Evolutionary conservation across 2,329 filamentous ascomycete genomes (phyloP), one percentile per base, ranked within the genome.

Genomic region (Fusarium robinianum): DNA sequence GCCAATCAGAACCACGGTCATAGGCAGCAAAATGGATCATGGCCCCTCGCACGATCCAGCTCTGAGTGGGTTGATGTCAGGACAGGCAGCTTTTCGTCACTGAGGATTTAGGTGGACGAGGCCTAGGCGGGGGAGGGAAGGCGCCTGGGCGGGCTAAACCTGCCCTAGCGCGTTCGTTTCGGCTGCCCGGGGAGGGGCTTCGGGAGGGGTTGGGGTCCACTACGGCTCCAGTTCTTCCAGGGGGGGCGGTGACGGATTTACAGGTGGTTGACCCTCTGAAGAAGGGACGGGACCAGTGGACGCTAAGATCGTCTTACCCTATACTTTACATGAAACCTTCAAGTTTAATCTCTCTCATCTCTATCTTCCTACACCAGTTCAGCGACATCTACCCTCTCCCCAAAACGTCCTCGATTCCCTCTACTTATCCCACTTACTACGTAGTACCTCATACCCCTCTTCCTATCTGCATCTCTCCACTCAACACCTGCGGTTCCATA

Each of bases 1-100:
- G 54, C 56, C 51, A 60, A 60, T 60, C 56, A 53, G 44, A 46
- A 34, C 18, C 17, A 15, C 36, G 31, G 31, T 39, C 43, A 49
- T 53, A 42, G 48, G 49, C 45, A 44, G 39, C 11, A 18, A 45
- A 23, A 55, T 51, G 46, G 49, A 41, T 47, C 50, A 53, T 24
- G 49, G 22, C 41, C 49, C 41, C 51, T 59, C 34, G 42, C 42
- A 30, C 43, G 42, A 52, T 46, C 27, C 36, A 39, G 46, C 39
- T 27, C 30, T 26, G 32, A 31, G 53, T 49, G 51, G 51, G 53
- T 55, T 57, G 43, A 43, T 46, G 36, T 43, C 30, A 15, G 26
- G 12, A 7, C 27, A 51, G 38, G 44, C 37, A 37, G 27, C 16
- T 39, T 7, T 24, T 29, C 10, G 34, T 11, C 16, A 15, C 34